Evolutionary conservation across 305 asterid species (phyloP), one percentile per base, ranked within the genome.

Genomic region (Lippia alba): DNA sequence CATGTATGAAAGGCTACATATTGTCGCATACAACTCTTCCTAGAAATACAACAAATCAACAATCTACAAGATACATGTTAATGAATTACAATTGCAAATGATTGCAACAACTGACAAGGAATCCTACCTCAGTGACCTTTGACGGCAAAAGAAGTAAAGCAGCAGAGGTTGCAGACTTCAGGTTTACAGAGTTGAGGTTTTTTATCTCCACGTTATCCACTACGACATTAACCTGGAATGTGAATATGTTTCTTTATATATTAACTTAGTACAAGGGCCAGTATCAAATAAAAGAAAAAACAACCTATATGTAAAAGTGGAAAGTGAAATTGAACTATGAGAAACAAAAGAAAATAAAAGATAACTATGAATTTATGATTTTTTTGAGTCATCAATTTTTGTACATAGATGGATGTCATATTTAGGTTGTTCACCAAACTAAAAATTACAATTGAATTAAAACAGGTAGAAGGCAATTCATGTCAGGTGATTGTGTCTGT

Each of bases 61-160:
- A 44, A 44, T 44, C 49, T 44, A 44, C 7, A 20, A 71, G 66
- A 64, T 30, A 56, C 48, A 15, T 64, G 11, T 19, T 36, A 15
- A 54, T 66, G 61, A 19, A 80, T 69, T 66, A 50, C 59, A 63
- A 19, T 59, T 56, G 6, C 12, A 72, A 54, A 55, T 39, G 19
- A 62, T 62, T 41, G 75, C 61, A 69, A 64, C 55, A 53, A 32
- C 54, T 59, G 76, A 57, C n/a, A 65, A 55, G 67, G 70, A 72
- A 36, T 62, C 81, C 57, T 74, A 86, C 97, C 91, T 91, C 96
- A 12, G 83, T 76, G 78, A 87, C 86, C 56, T 83, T 80, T 62
- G 96, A 84, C 56, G 98, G 98, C 86, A 89, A 78, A 79, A 87
- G 88, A 66, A 93, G 92, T 61, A 91, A 90, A 78, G 98, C 97